Percentiles rank a stretch among this genome's conserved stretches.
phyloP scores from a whole-genome alignment of 139 green algal genomes.

The Volvox africanus region DNA sequence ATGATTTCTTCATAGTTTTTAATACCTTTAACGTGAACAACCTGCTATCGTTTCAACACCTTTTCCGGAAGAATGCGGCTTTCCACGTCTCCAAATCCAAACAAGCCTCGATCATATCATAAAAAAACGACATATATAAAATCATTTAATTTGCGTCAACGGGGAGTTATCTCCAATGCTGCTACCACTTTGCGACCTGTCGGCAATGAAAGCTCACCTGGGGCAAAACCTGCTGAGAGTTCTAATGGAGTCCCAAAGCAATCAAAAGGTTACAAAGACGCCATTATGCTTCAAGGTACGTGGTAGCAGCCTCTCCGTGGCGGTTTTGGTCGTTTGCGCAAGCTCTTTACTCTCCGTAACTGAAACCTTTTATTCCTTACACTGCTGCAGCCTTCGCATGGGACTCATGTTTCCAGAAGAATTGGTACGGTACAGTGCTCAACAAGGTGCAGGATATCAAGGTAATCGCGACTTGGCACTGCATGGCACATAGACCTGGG shows the following conservation, averaged over 20 bases:
- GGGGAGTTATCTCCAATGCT: not conserved
- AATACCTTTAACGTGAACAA: too few relatives aligned
- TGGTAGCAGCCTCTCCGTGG: not conserved
- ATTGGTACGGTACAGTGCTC: slow-evolving; percentile 49
- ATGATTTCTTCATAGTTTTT: too few relatives aligned
- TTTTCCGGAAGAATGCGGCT: too few relatives aligned
- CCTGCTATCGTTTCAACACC: too few relatives aligned
- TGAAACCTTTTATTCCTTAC: not conserved
- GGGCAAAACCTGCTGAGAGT: not conserved
- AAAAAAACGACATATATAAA: too few relatives aligned
- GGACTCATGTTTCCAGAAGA: not conserved
- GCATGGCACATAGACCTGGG: not conserved
- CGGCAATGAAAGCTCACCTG: not conserved
- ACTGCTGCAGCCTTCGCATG: slow-evolving; percentile 4
- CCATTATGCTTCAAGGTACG: slow-evolving; percentile 1
- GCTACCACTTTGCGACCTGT: not conserved
- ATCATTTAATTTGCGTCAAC: not conserved
- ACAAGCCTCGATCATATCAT: too few relatives aligned
- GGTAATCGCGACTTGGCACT: slow-evolving; percentile 27
- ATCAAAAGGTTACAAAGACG: not conserved
- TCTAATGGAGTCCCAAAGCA: not conserved
- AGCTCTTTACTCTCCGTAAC: not conserved
- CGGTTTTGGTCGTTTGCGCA: not conserved
- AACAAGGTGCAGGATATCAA: slow-evolving; percentile 66
- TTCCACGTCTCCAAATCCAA: too few relatives aligned